Base-by-base conservation (phyloP, 176 grass and related monocot species). In the Zoysia japonica region DNA sequence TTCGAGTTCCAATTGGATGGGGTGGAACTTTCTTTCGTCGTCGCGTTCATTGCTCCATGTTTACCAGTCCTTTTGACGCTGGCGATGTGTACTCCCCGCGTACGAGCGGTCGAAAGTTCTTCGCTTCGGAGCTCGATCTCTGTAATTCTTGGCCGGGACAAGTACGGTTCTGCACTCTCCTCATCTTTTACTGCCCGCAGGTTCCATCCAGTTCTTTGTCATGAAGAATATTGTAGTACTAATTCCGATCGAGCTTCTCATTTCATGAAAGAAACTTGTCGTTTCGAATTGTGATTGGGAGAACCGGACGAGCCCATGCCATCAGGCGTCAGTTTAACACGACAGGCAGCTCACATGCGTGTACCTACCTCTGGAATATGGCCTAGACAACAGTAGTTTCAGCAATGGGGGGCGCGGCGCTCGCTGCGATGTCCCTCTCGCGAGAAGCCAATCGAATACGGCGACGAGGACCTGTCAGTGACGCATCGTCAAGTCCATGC, bases 401-500 rank as follows among this genome's bases (percentile, higher is more conserved):
- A 72, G 83, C 4, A 1, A 56, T 5, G 5, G 16, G 53, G 15
- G 28, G 28, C 28, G 28, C 28, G 28, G 28, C 28, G 28, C 28
- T 28, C 28, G 28, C 28, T 28, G 28, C 28, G 28, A 28, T 28
- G 28, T 28, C 28, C 28, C 28, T 28, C 28, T 28, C 28, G 28
- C 28, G 28, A 28, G 28, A 28, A 28, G 28, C 28, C 28, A 28
- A 28, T 28, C 8, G 6, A 19, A 2, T 19, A 59, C 16, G 15
- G 20, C 55, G 15, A 3, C 49, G 49, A 36, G 46, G 75, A 54
- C 39, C 47, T 65, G 53, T 54, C 62, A 37, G 63, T 51, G 39
- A 61, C 48, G 69, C 69, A 71, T 45, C 65, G 74, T 80, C 86
- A 47, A 79, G 54, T 80, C 76, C 70, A 63, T 47, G 69, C 80